Base-by-base conservation (phyloP, 2,329 filamentous ascomycete genomes). In the Fusarium fujikuroi region DNA sequence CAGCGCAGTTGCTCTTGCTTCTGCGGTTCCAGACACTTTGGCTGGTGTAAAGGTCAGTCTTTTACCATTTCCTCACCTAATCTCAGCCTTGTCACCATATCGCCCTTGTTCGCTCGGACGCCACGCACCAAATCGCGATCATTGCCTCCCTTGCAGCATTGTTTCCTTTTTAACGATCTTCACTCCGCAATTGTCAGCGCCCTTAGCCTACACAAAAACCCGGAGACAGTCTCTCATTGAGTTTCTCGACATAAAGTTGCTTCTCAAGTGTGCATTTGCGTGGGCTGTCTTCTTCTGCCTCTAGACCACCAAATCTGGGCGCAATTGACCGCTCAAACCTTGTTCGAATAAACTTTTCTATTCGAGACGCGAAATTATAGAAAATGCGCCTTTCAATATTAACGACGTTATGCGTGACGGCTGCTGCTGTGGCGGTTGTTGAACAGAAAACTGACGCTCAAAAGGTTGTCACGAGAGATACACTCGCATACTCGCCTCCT, bases 401-500 rank as follows among this genome's bases (percentile, higher is more conserved):
- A 39, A 19, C 67, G 23, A 42, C 44, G 10, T 37, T 74, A 34
- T 36, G 40, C 19, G 36, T n/a, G 28, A 16, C 60, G 12, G 14
- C 30, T 14, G 19, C 42, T 28, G 36, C 25, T 23, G 52, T 75
- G 9, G 46, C 63, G 21, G 56, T 46, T 30, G 30, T 73, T 34
- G 60, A 58, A 40, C 46, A 70, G 16, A 49, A 63, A 42, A 74
- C 79, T 80, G 65, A 81, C 71, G 6, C 63, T 44, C 65, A 73
- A 56, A 57, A 81, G 75, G 25, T 70, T 54, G 40, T 65, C 18
- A 47, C 58, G 30, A 66, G 71, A 30, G 46, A 67, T 40, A 63
- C 64, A 37, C 80, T 84, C 19, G 83, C 84, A 8, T 72, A 76
- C 36, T 89, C 87, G 7, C 83, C 82, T 18, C 93, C 94, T 5